Evolutionary conservation across 2,329 filamentous ascomycete genomes (phyloP).

Genomic region (Aspergillus pseudoglaucus): DNA sequence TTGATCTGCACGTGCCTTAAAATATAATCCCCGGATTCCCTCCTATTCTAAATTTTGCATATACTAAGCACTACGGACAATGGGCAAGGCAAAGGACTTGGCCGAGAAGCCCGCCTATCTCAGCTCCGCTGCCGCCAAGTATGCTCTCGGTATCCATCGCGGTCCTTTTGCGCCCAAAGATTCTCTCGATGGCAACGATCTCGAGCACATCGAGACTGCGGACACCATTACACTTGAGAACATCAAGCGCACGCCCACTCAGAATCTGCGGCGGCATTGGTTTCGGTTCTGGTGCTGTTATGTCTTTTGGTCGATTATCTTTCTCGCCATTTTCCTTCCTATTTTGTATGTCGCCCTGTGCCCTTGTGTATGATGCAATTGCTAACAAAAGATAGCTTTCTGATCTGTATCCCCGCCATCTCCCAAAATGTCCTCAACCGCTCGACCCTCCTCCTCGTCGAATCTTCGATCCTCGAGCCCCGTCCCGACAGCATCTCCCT

Average conservation of each 20-base stretch:
- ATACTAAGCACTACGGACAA: conserved; percentile 7
- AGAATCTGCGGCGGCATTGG: conserved; percentile 29
- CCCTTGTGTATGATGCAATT: background rate
- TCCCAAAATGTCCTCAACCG: conserved; percentile 34
- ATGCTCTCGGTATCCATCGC: conserved; percentile 24
- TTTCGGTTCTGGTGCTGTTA: conserved; percentile 36
- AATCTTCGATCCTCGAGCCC: conserved; percentile 29
- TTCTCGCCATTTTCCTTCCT: conserved; percentile 35
- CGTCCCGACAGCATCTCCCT: conserved; percentile 26
- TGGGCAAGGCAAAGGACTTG: conserved; percentile 12
- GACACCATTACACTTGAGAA: conserved; percentile 22
- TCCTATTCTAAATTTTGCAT: background rate
- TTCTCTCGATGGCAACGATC: conserved; percentile 10
- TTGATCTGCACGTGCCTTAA: background rate
- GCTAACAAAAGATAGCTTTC: conserved; percentile 25
- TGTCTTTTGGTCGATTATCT: conserved; percentile 26
- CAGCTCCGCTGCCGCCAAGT: conserved; percentile 22
- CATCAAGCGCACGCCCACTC: conserved; percentile 15
- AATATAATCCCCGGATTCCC: background rate
- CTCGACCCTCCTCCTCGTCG: conserved; percentile 30
- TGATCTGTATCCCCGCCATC: conserved; percentile 35
- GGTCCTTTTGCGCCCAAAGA: conserved; percentile 18
- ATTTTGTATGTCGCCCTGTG: conserved; percentile 29
- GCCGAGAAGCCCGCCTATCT: conserved; percentile 21
- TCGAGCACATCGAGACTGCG: conserved; percentile 22